Conservation (phyloP, 2,329 filamentous ascomycete species). For the Penicillium concentricum region DNA sequence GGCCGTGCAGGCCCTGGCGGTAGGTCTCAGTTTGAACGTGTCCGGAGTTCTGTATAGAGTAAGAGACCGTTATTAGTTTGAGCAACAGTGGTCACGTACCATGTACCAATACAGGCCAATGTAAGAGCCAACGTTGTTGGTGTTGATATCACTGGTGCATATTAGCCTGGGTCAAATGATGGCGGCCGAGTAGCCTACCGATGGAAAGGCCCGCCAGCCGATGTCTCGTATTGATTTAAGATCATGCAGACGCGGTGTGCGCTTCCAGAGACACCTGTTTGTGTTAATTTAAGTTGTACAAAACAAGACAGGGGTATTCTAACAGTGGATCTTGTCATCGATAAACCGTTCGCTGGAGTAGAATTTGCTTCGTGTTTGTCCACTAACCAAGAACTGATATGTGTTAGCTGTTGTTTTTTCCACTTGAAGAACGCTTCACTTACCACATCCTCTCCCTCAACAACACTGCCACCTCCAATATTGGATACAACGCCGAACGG, state of each 20-base stretch:
- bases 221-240: constrained; percentile 57
- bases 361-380: constrained; percentile 68
- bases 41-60: constrained; percentile 53
- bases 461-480: constrained; percentile 52
- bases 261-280: constrained; percentile 32
- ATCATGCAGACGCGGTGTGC: constrained; percentile 62
- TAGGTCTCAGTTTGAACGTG: constrained; percentile 63
- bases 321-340: constrained; percentile 63
- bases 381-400: constrained; percentile 54
- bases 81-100: constrained; percentile 26
- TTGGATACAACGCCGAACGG: constrained; percentile 57
- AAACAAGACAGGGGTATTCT: neutral
- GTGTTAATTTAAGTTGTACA: neutral
- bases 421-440: no score
- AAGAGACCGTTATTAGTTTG: neutral
- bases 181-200: constrained; percentile 34
- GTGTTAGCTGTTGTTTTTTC: neutral
- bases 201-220: constrained; percentile 66
- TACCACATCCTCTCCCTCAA: constrained; percentile 58
- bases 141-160: constrained; percentile 56
- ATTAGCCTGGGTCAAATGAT: constrained; percentile 3
- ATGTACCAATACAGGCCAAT: constrained; percentile 67
- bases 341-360: constrained; percentile 69
- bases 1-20: constrained; percentile 64
- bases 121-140: constrained; percentile 60